A percentile compares a stretch with the other conserved stretches of the same genome.
These are phyloP conservation scores for Pyrrhoderma noxium DNA, from an alignment of 1,284 basidiomycete genomes.

Conservation along the genomic window DNA sequence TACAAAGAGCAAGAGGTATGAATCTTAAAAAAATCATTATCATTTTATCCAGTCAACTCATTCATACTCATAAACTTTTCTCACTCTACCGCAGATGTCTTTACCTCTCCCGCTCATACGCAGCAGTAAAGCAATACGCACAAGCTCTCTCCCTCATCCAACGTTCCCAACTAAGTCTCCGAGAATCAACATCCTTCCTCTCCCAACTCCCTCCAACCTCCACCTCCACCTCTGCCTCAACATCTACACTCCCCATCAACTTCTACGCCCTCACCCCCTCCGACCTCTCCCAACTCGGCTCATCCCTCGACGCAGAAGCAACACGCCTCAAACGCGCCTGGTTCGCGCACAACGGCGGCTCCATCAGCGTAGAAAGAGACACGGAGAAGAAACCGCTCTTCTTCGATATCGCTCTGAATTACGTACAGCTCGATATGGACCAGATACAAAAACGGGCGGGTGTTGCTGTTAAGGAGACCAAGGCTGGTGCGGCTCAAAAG, in stretches of 20 bases:
- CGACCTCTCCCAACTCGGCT: conserved; percentile 47
- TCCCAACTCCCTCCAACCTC: conserved; percentile 32
- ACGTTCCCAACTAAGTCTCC: conserved; percentile 60
- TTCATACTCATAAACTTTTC: neutral
- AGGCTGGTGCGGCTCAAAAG: neutral
- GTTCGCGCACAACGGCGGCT: conserved; percentile 71
- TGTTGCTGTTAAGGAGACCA: conserved; percentile 28
- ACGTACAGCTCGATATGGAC: conserved; percentile 80
- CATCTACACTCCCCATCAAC: conserved; percentile 20
- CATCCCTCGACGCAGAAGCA: conserved; percentile 41
- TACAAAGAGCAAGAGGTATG: conserved; percentile 66
- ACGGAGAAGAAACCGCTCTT: conserved; percentile 76
- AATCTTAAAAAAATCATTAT: too few species aligned
- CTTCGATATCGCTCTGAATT: conserved; percentile 93
- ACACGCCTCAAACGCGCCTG: conserved; percentile 67
- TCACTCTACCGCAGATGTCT: conserved; percentile 43
- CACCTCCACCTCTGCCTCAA: conserved; percentile 35
- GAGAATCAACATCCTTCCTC: conserved; percentile 45
- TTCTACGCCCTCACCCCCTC: conserved; percentile 49
- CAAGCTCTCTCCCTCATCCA: conserved; percentile 65
- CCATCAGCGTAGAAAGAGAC: conserved; percentile 35
- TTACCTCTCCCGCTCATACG: conserved; percentile 67
- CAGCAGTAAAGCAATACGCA: conserved; percentile 59
- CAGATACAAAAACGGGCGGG: conserved; percentile 65
- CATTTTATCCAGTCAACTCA: neutral